Evolutionary conservation across 495 filamentous ascomycete genomes (phyloP).

Genomic region (Niebla homalea): DNA sequence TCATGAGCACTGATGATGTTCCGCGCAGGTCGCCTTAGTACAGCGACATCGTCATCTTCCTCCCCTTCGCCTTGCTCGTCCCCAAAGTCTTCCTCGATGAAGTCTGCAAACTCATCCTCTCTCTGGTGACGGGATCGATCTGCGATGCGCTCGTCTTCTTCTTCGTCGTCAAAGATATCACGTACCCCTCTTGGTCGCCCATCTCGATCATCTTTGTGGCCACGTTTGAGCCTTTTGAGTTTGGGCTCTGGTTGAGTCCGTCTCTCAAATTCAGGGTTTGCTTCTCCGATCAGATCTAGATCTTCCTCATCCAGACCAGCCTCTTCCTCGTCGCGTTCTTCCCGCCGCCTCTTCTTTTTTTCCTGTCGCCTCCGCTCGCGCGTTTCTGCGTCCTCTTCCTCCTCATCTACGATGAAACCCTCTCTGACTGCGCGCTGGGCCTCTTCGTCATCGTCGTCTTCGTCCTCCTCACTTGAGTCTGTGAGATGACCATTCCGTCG

Average conservation of each 20-base stretch:
- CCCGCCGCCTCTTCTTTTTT: slow-evolving; percentile 54
- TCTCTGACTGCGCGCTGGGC: slow-evolving; percentile 59
- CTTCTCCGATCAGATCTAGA: slow-evolving; percentile 81
- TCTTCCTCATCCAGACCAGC: slow-evolving; percentile 90
- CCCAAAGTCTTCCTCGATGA: slow-evolving; percentile 91
- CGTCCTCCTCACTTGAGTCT: slow-evolving; percentile 91
- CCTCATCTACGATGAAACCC: slow-evolving; percentile 84
- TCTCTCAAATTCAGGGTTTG: slow-evolving; percentile 53
- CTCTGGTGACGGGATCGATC: slow-evolving; percentile 27
- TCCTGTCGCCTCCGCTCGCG: slow-evolving; percentile 48
- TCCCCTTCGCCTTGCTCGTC: slow-evolving; percentile 72
- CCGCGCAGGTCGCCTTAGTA: slow-evolving; percentile 54
- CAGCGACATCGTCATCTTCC: slow-evolving; percentile 75
- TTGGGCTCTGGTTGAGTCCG: slow-evolving; percentile 52
- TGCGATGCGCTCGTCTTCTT: slow-evolving; percentile 45
- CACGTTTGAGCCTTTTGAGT: slow-evolving; percentile 90
- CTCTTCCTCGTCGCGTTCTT: slow-evolving; percentile 70
- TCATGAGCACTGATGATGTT: slow-evolving; percentile 51
- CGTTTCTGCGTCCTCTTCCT: slow-evolving; percentile 68
- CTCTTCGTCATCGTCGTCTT: slow-evolving; percentile 89
- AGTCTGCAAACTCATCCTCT: slow-evolving; percentile 85
- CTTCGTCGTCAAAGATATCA: slow-evolving; percentile 94
- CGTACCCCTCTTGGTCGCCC: slow-evolving; percentile 56
- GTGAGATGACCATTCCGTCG: slow-evolving; percentile 38
- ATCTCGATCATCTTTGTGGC: slow-evolving; percentile 60